phyloP scores from a whole-genome alignment of 1,284 basidiomycete genomes.

The Peniophora sp. region DNA sequence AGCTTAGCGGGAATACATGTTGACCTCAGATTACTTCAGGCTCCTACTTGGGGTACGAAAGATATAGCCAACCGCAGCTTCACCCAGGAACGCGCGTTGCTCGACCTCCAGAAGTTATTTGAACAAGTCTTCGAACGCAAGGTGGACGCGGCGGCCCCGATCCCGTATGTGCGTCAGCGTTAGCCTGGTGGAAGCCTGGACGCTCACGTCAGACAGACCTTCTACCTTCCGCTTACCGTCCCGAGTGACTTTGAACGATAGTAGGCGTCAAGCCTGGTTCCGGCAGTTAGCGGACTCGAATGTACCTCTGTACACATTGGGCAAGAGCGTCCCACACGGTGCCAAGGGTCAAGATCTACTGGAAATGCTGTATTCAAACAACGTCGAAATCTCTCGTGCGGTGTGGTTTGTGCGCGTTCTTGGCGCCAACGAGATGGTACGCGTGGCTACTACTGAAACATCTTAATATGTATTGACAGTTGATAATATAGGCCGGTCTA shows the following conservation, averaged over 20 bases:
- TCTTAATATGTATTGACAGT: too few species aligned
- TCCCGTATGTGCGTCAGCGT: slow-evolving; percentile 47
- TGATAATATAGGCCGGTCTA: slow-evolving; percentile 71
- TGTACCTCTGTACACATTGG: slow-evolving; percentile 84
- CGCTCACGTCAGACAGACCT: slow-evolving; percentile 34
- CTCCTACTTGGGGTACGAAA: slow-evolving; percentile 59
- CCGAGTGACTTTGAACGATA: slow-evolving; percentile 85
- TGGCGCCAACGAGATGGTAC: slow-evolving; percentile 90
- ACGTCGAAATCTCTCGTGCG: slow-evolving; percentile 81
- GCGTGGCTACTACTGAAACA: too few species aligned
- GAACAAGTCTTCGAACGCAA: slow-evolving; percentile 69
- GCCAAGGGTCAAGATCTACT: slow-evolving; percentile 89
- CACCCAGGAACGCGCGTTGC: slow-evolving; percentile 45
- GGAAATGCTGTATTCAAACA: slow-evolving; percentile 76
- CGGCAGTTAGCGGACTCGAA: slow-evolving; percentile 84
- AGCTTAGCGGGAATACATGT: not conserved
- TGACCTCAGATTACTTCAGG: slow-evolving; percentile 26
- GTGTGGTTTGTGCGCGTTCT: slow-evolving; percentile 94
- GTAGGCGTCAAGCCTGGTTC: slow-evolving; percentile 85
- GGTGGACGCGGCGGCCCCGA: slow-evolving; percentile 40
- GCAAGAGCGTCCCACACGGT: slow-evolving; percentile 88
- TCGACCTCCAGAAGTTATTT: slow-evolving; percentile 72
- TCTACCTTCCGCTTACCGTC: slow-evolving; percentile 80
- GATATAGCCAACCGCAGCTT: slow-evolving; percentile 44
- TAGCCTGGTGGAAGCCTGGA: too few species aligned